Conservation (phyloP, 768 basidiomycete genomes). For the Boletus rufocinnamomeus region DNA sequence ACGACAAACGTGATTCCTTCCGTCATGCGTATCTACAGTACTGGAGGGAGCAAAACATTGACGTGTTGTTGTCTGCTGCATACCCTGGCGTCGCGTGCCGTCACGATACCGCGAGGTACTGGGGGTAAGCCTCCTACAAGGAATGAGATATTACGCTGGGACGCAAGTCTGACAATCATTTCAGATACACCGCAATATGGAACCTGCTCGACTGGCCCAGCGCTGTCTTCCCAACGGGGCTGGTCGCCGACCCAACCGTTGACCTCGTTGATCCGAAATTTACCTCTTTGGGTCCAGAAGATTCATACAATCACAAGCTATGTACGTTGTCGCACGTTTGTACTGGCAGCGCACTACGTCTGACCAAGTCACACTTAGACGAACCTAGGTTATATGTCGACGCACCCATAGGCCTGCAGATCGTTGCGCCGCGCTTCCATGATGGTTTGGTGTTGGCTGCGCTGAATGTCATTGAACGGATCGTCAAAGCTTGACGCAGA, state of each 20-base stretch:
- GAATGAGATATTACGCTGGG: neutral
- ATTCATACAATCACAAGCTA: no score
- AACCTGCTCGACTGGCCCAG: no score
- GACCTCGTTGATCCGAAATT: no score
- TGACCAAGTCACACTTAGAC: slow-evolving; percentile 14
- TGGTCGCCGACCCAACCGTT: no score
- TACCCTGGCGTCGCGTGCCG: slow-evolving; percentile 40
- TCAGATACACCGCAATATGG: slow-evolving; percentile 43
- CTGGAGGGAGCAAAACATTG: slow-evolving; percentile 42
- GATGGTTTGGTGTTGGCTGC: slow-evolving; percentile 32
- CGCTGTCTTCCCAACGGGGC: slow-evolving; percentile 23
- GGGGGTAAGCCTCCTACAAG: slow-evolving; percentile 22
- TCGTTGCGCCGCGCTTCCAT: slow-evolving; percentile 25
- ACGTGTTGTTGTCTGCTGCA: slow-evolving; percentile 42
- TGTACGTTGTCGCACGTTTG: no score
- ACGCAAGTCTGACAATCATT: neutral
- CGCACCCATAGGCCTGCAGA: slow-evolving; percentile 25
- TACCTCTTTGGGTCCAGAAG: no score
- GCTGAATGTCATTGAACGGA: slow-evolving; percentile 25
- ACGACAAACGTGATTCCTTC: slow-evolving; percentile 36
- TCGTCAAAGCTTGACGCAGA: slow-evolving; percentile 19
- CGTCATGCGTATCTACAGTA: slow-evolving; percentile 38
- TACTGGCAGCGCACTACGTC: no score
- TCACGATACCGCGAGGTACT: slow-evolving; percentile 41
- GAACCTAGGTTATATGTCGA: slow-evolving; percentile 20